Evolutionary conservation across 257 asterid species (phyloP), one percentile per base, ranked within the genome.

Genomic region (Scutellaria baicalensis): DNA sequence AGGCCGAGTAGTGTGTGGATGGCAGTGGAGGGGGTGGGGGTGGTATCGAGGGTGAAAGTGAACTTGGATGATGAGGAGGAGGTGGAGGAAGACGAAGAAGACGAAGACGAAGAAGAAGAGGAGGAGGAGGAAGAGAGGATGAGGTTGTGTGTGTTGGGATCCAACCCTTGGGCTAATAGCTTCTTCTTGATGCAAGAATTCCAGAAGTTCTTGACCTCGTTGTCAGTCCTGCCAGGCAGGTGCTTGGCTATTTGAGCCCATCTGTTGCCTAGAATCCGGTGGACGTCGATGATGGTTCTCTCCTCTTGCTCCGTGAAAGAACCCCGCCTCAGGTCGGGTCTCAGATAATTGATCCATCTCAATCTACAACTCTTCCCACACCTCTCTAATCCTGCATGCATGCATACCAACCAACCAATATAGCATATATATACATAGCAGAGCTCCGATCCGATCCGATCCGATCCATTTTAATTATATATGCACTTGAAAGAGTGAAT

Each of bases 171-270:
- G 68, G 98, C 80, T 20, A 93, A 81, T 67, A 90, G 97, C 79
- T 93, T 93, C 54, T 91, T 93, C 79, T 85, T 91, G 42, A 93
- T 81, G 83, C 90, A 86, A 9, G 99, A 93, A 59, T 93, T 93
- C 99, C 99, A 93, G 71, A 88, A 93, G 65, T 93, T 93, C 85
- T 93, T 93, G 7, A 93, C 96, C 56, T 91, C 99, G 47, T 93
- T 93, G 70, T 93, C 99, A 0, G 99, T 93, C 61, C 99, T 79
- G 0, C 99, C 97, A 1, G 97, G 99, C 55, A 93, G 74, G 64
- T 93, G 99, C 63, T 91, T 93, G 1, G 99, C 99, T 42, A 93
- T 93, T 14, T 93, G 99, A 47, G 99, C 96, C 99, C 99, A 93
- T 66, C 96, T 64, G 79, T 93, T 93, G 9, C 97, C 98, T 23